A percentile compares a stretch with the other conserved stretches of the same genome.
Conservation (phyloP, 306 rosid species). For the Medicago lupulina region DNA sequence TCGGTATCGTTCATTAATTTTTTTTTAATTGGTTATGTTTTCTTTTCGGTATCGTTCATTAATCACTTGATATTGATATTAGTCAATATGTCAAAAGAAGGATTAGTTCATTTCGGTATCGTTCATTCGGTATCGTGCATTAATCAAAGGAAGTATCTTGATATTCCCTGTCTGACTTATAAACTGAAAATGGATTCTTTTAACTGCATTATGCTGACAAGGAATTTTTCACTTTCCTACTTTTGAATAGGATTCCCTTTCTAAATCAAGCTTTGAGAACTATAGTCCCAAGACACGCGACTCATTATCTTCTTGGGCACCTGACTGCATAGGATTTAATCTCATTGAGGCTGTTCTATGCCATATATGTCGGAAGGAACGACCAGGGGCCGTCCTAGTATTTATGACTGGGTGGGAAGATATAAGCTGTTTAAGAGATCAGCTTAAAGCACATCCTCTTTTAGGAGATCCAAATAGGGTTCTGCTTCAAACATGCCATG, state of each 20-base stretch:
- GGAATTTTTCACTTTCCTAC: conserved; percentile 39
- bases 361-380: conserved; percentile 95
- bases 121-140: too few species aligned
- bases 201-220: conserved; percentile 17
- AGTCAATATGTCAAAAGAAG: too few species aligned
- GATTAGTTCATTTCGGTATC: too few species aligned
- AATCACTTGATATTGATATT: too few species aligned
- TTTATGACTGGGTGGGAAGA: conserved; percentile 99
- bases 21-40: too few species aligned
- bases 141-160: too few species aligned
- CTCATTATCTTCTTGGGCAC: conserved; percentile 84
- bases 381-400: conserved; percentile 91
- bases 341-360: conserved; percentile 94
- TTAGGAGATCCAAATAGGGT: conserved; percentile 96
- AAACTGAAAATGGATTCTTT: conserved; percentile 28
- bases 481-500: conserved; percentile 91
- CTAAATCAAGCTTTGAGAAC: conserved; percentile 76
- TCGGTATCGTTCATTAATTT: too few species aligned
- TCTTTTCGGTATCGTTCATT: too few species aligned
- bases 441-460: conserved; percentile 93
- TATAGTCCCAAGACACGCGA: conserved; percentile 85
- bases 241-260: conserved; percentile 81
- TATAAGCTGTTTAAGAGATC: conserved; percentile 90
- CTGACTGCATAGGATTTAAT: conserved; percentile 94
- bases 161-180: background rate